Evolutionary conservation across 208 protist genomes (phyloP), one percentile per base, ranked within the genome.

Genomic region (Leishmania gerbilli): DNA sequence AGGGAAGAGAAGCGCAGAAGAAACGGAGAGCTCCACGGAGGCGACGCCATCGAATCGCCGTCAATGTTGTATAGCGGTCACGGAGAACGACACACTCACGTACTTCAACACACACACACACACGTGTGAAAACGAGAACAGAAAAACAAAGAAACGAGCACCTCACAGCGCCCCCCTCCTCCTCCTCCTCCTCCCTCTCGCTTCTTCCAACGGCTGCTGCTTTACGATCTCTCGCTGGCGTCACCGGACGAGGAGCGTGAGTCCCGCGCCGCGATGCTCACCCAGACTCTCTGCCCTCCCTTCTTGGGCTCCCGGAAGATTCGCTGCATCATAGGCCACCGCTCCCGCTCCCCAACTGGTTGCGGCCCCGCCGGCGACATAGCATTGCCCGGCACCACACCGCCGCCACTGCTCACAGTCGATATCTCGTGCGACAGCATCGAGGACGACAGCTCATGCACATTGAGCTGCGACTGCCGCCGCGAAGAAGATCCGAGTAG

Each of bases 291-390:
- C 72, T 55, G 37, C 74, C 34, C 68, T 37, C 56, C 27, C 37
- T 31, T 56, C 37, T 78, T 78, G 0, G 79, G 64, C 64, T 78
- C 79, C 13, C 62, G 55, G 49, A 78, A 83, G 49, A 83, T 74
- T 4, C 72, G 79, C 17, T 69, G 60, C 42, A 83, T 53, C 58
- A 79, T 42, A 3, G 49, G 45, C 71, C 71, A 51, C 24, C 72
- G 72, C 6, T 65, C 69, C 24, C 74, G 74, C 64, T 34, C 72
- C 64, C 31, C n/a, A 21, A n/a, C 34, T 8, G 68, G 65, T 8
- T 71, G 56, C 17, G 47, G n/a, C 71, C 6, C 13, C 1, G 21
- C 60, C 24, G 8, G 67, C 45, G 31, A 7, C 24, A 51, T 27
- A 31, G 24, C 45, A 51, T 19, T 49, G 11, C n/a, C 17, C 45